phyloP scores from a whole-genome alignment of 345 rosid species.

The Salix arbutifolia region DNA sequence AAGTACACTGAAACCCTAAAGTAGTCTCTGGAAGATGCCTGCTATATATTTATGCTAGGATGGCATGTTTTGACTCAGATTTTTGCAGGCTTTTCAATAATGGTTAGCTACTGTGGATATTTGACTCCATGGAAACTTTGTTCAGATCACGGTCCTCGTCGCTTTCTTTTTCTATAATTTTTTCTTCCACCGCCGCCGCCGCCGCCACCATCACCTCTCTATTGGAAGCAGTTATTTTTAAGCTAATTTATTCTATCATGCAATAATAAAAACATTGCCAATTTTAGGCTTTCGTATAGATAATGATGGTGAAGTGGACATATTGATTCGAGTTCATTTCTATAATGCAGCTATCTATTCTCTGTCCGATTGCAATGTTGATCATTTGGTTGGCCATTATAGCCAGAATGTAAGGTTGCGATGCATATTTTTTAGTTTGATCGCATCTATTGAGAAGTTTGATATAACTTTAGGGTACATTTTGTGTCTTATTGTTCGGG shows the following conservation, averaged over 20 bases:
- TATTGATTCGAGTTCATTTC: not conserved
- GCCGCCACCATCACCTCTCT: not conserved
- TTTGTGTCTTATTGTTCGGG: slow-evolving; percentile 26
- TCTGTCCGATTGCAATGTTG: slow-evolving; percentile 9
- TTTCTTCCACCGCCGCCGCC: not conserved
- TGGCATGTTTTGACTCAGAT: slow-evolving; percentile 13
- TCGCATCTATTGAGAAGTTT: slow-evolving; percentile 12
- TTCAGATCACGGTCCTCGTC: slow-evolving; percentile 17
- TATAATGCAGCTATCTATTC: not conserved
- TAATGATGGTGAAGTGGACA: slow-evolving; percentile 27
- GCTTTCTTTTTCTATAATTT: slow-evolving; percentile 1
- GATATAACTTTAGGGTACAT: slow-evolving; percentile 35
- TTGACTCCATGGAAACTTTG: slow-evolving; percentile 23
- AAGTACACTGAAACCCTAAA: slow-evolving; percentile 27
- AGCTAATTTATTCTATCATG: slow-evolving; percentile 1
- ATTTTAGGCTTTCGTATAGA: not conserved
- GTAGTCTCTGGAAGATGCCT: slow-evolving; percentile 4
- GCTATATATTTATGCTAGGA: slow-evolving; percentile 14
- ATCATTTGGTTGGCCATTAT: slow-evolving; percentile 34
- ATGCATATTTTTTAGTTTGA: not conserved
- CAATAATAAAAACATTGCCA: not conserved
- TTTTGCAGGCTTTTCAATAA: slow-evolving; percentile 27
- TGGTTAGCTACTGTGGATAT: slow-evolving; percentile 26
- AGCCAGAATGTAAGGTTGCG: slow-evolving; percentile 7
- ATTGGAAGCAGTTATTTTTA: not conserved